Evolutionary conservation across 2,329 filamentous ascomycete species (phyloP).

Genomic region (Coleophoma crateriformis): DNA sequence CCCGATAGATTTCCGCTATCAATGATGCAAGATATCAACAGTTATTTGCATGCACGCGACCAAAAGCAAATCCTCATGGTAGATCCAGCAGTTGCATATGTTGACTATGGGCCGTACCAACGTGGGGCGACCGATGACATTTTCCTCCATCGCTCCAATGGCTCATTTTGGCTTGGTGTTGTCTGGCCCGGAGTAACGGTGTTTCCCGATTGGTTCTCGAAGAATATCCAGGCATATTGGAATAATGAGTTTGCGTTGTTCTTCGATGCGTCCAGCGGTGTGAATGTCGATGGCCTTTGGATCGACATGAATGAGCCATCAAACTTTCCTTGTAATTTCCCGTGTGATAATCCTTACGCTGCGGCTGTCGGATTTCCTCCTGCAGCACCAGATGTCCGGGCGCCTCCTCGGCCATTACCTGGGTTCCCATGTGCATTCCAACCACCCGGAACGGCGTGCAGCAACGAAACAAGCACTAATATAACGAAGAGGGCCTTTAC

Average conservation of each 20-base stretch:
- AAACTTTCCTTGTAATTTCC: constrained; percentile 45
- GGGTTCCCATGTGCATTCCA: constrained; percentile 67
- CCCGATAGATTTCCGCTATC: constrained; percentile 55
- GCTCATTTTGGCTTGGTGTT: constrained; percentile 53
- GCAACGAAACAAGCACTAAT: constrained; percentile 17
- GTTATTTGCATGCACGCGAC: constrained; percentile 58
- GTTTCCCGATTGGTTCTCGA: constrained; percentile 74
- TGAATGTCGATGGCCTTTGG: constrained; percentile 75
- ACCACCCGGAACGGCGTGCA: constrained; percentile 39
- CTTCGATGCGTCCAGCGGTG: constrained; percentile 56
- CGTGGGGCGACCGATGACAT: constrained; percentile 41
- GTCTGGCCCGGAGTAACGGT: constrained; percentile 73
- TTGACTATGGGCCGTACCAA: constrained; percentile 48
- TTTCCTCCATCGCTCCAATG: constrained; percentile 48
- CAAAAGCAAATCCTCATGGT: constrained; percentile 77
- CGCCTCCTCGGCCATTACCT: constrained; percentile 57
- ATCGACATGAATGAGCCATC: constrained; percentile 63
- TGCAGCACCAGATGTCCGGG: constrained; percentile 53
- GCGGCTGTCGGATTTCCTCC: constrained; percentile 49
- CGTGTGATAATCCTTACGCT: constrained; percentile 36
- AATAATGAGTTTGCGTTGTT: constrained; percentile 59
- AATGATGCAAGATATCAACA: constrained; percentile 59
- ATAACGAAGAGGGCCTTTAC: constrained; percentile 1
- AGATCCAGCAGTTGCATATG: constrained; percentile 56
- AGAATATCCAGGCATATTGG: constrained; percentile 63